phyloP scores from a whole-genome alignment of 352 stramenopile genomes.

The Phytophthora ramorum region DNA sequence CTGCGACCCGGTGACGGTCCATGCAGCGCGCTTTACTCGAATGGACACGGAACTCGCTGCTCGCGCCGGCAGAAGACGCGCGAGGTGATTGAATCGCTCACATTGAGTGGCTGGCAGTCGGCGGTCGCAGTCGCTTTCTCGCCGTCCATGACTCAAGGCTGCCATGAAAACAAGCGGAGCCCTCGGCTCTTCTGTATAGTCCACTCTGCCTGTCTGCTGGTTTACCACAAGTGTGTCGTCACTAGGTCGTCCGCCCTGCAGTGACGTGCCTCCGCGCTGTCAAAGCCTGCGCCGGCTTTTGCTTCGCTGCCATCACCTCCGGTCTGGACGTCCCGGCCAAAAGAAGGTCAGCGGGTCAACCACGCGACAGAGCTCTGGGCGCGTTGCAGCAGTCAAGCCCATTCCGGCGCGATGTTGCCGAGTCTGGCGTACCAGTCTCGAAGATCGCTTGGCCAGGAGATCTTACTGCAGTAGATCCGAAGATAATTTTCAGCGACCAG shows the following conservation, averaged over 20 bases:
- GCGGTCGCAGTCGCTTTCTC: constrained; percentile 20
- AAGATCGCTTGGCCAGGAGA: not conserved
- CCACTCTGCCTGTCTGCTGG: constrained; percentile 36
- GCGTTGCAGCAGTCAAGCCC: constrained; percentile 8
- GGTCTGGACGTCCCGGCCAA: constrained; percentile 3
- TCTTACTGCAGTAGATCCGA: constrained; percentile 5
- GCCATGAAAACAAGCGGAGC: constrained; percentile 2
- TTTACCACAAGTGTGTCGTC: constrained; percentile 19
- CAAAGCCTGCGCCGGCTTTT: constrained; percentile 2
- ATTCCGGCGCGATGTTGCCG: constrained; percentile 5
- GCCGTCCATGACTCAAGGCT: constrained; percentile 26
- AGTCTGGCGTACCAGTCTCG: constrained; percentile 2
- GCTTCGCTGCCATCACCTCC: not conserved
- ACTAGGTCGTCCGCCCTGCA: constrained; percentile 15
- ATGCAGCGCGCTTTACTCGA: constrained; percentile 15
- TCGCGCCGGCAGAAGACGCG: not conserved
- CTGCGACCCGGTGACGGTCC: not conserved
- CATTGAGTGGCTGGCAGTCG: constrained; percentile 1
- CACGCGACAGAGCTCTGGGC: not conserved
- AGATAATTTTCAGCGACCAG: constrained; percentile 12
- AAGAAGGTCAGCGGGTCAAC: not conserved
- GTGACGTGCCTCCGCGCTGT: constrained; percentile 23
- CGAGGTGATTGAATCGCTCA: not conserved
- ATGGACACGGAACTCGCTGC: constrained; percentile 18
- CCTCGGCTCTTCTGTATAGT: constrained; percentile 30